Evolutionary conservation across 805 yeast genomes (phyloP), one percentile per base, ranked within the genome.

Genomic region (Barnettozyma sp.): DNA sequence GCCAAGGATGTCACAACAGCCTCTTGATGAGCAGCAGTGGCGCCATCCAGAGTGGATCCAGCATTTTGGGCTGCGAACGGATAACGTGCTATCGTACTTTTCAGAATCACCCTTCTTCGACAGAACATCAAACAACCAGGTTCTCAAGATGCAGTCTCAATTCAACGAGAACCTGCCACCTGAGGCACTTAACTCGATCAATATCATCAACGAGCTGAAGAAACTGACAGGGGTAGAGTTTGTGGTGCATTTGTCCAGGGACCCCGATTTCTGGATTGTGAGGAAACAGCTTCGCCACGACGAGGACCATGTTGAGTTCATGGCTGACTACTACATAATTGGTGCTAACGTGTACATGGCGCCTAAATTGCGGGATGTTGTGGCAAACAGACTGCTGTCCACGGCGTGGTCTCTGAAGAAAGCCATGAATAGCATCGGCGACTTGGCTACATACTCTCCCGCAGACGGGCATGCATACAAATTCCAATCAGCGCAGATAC

Each of bases 21-120:
- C 67, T 21, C 65, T 88, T 19, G 97, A 88, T 54, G 97, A 90
- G 51, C 70, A 92, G 27, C 97, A 88, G 57, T 92, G 98, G 98
- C 88, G 46, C 81, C 92, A 4, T 97, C 98, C 32, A 1, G 98
- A 92, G 58, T 92, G 96, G 94, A 86, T 92, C 44, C 95, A 87
- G 55, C 73, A 79, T 35, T 78, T 78, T 55, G 97, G 95, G 0
- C 71, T 92, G 17, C 70, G 87, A 30, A 82, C 94, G 0, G 94
- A 79, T 35, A 92, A 88, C 54, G 96, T 92, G 1, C 69, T 92
- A 15, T 97, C 92, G 41, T 92, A 92, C 60, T 88, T 92, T 53
- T 68, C 96, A 4, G 84, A 85, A 48, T 84, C 95, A 3, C 98
- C 99, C 2, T 94, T 90, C 61, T 92, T 83, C 55, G 97, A 90